Percentiles rank a stretch among this genome's conserved stretches.
Evolutionary conservation across 2,329 filamentous ascomycete genomes (phyloP).

Genomic region (Claviceps cyperi): DNA sequence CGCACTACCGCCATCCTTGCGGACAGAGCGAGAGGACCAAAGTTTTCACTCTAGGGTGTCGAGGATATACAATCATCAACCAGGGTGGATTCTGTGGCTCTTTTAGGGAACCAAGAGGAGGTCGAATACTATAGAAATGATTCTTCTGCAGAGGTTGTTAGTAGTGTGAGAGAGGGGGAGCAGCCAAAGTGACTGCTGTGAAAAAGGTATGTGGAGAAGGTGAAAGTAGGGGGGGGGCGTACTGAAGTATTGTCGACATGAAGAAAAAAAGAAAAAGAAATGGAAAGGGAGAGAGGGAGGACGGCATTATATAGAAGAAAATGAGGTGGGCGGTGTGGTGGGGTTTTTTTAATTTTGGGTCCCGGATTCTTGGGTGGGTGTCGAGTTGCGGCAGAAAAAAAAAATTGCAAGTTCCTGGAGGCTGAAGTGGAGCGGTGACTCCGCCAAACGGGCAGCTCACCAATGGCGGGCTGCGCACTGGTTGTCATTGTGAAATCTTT

Average conservation of each 20-base stretch:
- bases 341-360: neutral
- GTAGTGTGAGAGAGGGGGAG: neutral
- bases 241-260: conserved; percentile 50
- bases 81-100: conserved; percentile 91
- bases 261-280: conserved; percentile 37
- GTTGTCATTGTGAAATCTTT: no score
- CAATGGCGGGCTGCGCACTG: no score
- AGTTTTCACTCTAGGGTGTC: conserved; percentile 75
- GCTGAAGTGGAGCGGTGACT: neutral
- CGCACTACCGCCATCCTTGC: conserved; percentile 42
- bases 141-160: conserved; percentile 42
- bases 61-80: conserved; percentile 86
- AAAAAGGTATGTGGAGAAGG: no score
- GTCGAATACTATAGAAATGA: conserved; percentile 98
- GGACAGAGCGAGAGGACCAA: conserved; percentile 43
- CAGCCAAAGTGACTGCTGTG: neutral
- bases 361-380: neutral
- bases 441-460: neutral
- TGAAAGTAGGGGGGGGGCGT: conserved; percentile 22
- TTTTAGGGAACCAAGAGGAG: conserved; percentile 80
- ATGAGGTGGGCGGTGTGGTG: conserved; percentile 2
- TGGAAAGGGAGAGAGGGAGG: conserved; percentile 17
- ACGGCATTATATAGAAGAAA: conserved; percentile 28
- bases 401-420: neutral
- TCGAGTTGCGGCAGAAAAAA: neutral